Evolutionary conservation across 2,329 filamentous ascomycete genomes (phyloP), one percentile per base, ranked within the genome.

Genomic region (Parascedosporium putredinis): DNA sequence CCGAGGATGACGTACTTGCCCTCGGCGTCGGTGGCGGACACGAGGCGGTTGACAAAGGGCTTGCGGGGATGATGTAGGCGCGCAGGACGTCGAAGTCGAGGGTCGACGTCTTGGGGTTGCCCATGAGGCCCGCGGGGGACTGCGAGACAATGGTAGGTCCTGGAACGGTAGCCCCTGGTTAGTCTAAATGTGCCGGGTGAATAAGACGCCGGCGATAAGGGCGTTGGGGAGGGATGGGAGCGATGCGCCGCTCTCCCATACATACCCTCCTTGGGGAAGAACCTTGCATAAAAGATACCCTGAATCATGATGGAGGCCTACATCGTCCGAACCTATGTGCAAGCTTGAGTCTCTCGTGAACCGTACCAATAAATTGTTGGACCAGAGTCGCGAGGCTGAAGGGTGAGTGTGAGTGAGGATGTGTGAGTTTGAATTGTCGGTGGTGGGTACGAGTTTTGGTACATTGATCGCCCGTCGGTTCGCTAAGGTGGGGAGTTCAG

Each of bases 21-120:
- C 50, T 80, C 76, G 0, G 80, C 78, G 43, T 87, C 84, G 64
- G 84, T 84, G 50, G 94, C 83, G 24, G 86, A 85, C 54, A 97
- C 77, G 53, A 90, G 83, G 55, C 89, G 87, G 64, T 95, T 94
- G 75, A 91, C 95, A 62, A 98, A 93, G 59, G 91, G 86, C 66
- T 95, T 88, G 49, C 88, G 85, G 93, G 93, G 60, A 98, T 95
- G 61, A 98, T 84, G 70, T 95, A 96, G 63, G 91, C 84, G 14
- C 88, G 86, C 57, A 97, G 78, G 47, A 88, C 83, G 55, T 86
- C 80, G 67, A 95, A 97, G 66, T 89, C 82, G 61, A 96, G 79
- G 54, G 95, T 79, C 3, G 84, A 83, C 9, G 73, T 70, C 60
- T 71, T 78, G 56, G 64, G 63, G 61, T 64, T 64, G 54, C 58